phyloP scores from a whole-genome alignment of 2,329 filamentous ascomycete genomes.

The Pseudocercospora eumusae region DNA sequence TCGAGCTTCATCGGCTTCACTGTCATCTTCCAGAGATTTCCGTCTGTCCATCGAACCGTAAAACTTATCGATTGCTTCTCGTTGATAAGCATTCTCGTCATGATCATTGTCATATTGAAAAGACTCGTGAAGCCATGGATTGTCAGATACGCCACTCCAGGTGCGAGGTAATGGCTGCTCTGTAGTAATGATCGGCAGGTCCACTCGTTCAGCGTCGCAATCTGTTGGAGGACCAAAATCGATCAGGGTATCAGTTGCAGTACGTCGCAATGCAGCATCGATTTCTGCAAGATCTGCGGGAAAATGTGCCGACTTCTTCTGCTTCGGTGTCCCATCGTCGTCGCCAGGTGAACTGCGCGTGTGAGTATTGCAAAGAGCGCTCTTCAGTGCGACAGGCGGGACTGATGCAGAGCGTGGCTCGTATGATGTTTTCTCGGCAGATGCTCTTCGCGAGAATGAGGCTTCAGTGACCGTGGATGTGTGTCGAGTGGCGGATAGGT shows the following conservation, averaged over 20 bases:
- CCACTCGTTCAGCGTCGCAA: not conserved
- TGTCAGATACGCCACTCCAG: not conserved
- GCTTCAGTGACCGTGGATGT: not conserved
- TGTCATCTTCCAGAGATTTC: not conserved
- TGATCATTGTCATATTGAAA: not conserved
- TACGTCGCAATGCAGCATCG: constrained; percentile 9
- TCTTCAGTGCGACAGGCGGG: not conserved
- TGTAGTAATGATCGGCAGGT: not conserved
- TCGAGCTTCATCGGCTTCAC: constrained; percentile 4
- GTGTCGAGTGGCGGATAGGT: not conserved
- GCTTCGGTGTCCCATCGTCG: constrained; percentile 9
- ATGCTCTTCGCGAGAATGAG: not conserved
- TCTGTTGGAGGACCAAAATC: not conserved
- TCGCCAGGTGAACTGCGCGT: not conserved
- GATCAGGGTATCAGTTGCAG: constrained; percentile 9
- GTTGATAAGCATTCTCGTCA: constrained; percentile 5
- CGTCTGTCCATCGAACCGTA: not conserved
- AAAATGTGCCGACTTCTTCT: constrained; percentile 21
- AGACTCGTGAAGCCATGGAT: constrained; percentile 17
- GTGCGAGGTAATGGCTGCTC: not conserved
- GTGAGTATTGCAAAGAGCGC: constrained; percentile 1
- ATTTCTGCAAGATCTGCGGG: constrained; percentile 11
- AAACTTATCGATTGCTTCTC: not conserved
- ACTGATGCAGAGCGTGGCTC: constrained; percentile 2
- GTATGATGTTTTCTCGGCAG: not conserved